Percentiles rank a stretch among this genome's conserved stretches.
Conservation (phyloP, 2,329 filamentous ascomycete genomes). For the Hymenoscyphus scutula region DNA sequence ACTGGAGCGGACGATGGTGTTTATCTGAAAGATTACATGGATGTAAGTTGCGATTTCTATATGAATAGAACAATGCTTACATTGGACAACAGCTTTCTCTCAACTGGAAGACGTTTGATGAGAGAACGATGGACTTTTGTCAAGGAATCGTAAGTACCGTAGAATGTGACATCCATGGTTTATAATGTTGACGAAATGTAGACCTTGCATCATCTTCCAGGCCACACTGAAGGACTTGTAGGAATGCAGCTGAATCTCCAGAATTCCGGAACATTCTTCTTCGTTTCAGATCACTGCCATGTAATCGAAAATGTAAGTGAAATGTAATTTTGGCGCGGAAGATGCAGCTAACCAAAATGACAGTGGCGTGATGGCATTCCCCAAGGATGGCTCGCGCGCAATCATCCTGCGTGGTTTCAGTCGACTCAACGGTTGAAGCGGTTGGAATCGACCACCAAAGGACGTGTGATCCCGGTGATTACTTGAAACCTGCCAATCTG, state of each 20-base stretch:
- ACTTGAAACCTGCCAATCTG: neutral
- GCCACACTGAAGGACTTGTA: constrained; percentile 33
- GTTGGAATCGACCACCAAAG: constrained; percentile 32
- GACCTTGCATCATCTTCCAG: constrained; percentile 32
- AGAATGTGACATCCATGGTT: neutral
- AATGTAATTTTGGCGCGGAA: no score
- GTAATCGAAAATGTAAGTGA: constrained; percentile 34
- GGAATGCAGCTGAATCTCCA: constrained; percentile 37
- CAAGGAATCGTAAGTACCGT: constrained; percentile 36
- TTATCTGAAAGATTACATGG: constrained; percentile 38
- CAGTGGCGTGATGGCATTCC: constrained; percentile 34
- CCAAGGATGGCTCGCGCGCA: constrained; percentile 37
- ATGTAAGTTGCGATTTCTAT: constrained; percentile 18
- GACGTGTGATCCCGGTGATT: constrained; percentile 23
- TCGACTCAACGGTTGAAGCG: constrained; percentile 35
- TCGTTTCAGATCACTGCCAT: constrained; percentile 38
- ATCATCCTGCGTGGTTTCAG: constrained; percentile 37
- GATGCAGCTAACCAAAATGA: constrained; percentile 3
- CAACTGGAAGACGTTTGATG: constrained; percentile 45
- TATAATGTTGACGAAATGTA: neutral
- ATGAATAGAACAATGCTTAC: neutral
- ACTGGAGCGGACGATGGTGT: constrained; percentile 42
- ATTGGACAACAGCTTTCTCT: constrained; percentile 30
- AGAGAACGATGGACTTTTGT: constrained; percentile 40
- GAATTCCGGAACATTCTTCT: constrained; percentile 37